phyloP scores from a whole-genome alignment of 176 grass and related monocot species.

The Cenchrus purpureus region DNA sequence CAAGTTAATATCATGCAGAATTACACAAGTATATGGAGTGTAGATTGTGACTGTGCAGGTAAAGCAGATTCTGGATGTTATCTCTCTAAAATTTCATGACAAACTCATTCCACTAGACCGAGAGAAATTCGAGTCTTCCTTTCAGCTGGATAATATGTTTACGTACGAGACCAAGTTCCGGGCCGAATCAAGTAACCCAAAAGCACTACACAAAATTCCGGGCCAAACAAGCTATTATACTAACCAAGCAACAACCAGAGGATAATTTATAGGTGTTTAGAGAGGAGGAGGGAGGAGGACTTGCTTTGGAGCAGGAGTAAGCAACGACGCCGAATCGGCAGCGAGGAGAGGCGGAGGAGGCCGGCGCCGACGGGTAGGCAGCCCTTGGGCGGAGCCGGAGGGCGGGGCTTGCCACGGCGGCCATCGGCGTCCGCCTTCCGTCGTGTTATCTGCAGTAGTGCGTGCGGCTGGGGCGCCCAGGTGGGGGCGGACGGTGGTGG shows the following conservation, averaged over 20 bases:
- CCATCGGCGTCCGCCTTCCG: slow-evolving; percentile 37
- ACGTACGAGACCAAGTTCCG: neutral
- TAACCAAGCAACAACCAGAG: neutral
- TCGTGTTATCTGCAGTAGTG: slow-evolving; percentile 43
- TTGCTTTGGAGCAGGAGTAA: slow-evolving; percentile 41
- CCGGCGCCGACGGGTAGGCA: slow-evolving; percentile 13
- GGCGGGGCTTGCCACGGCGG: slow-evolving; percentile 40
- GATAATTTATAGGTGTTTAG: neutral
- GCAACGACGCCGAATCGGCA: slow-evolving; percentile 42
- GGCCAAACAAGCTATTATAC: neutral
- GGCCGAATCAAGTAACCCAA: neutral
- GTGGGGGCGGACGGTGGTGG: neutral
- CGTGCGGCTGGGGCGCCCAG: neutral
- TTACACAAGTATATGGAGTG: neutral
- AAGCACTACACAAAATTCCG: slow-evolving; percentile 30
- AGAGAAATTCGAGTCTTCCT: neutral
- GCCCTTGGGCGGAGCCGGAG: slow-evolving; percentile 39
- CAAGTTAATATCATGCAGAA: neutral
- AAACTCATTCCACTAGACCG: neutral
- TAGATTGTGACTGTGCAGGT: neutral
- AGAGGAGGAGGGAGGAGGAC: slow-evolving; percentile 16
- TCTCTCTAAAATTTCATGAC: neutral
- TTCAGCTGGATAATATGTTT: neutral
- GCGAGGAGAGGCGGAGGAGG: slow-evolving; percentile 20
- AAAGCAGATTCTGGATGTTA: neutral